Conservation (phyloP, 2,329 filamentous ascomycete species). For the Pseudogymnoascus sp. region DNA sequence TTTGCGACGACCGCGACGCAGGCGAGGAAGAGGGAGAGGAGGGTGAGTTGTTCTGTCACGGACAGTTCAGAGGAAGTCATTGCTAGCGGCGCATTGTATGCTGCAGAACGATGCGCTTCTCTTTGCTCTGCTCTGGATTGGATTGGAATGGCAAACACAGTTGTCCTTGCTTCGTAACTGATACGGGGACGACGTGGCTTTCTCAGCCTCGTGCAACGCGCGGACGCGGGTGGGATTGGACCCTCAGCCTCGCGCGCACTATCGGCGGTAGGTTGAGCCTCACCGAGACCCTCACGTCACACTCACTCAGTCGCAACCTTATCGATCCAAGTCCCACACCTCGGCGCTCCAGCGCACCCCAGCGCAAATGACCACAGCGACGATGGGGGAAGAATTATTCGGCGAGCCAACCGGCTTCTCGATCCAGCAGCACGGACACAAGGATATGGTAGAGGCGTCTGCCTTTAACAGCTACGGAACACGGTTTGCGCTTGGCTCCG, state of each 20-base stretch:
- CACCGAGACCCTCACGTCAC: neutral
- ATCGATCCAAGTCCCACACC: neutral
- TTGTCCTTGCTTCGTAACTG: neutral
- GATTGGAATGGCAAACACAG: neutral
- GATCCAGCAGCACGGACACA: slow-evolving; percentile 65
- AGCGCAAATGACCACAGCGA: neutral
- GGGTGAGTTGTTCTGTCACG: slow-evolving; percentile 42
- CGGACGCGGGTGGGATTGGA: neutral
- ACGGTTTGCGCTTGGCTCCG: slow-evolving; percentile 81
- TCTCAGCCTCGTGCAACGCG: neutral
- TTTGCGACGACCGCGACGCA: slow-evolving; percentile 69
- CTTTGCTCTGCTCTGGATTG: neutral
- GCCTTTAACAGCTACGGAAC: slow-evolving; percentile 91
- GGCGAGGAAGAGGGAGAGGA: slow-evolving; percentile 56
- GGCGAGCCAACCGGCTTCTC: slow-evolving; percentile 14
- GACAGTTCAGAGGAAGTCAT: slow-evolving; percentile 35
- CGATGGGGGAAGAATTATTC: neutral
- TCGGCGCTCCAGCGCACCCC: neutral
- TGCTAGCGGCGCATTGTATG: neutral
- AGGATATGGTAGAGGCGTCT: slow-evolving; percentile 44
- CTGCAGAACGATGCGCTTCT: neutral
- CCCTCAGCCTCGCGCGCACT: neutral
- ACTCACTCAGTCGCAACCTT: neutral
- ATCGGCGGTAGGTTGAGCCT: neutral
- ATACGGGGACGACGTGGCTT: neutral